Evolutionary conservation across 225 moss, liverwort and hornwort species (phyloP), one percentile per base, ranked within the genome.

Genomic region (Rhytidiadelphus loreus): DNA sequence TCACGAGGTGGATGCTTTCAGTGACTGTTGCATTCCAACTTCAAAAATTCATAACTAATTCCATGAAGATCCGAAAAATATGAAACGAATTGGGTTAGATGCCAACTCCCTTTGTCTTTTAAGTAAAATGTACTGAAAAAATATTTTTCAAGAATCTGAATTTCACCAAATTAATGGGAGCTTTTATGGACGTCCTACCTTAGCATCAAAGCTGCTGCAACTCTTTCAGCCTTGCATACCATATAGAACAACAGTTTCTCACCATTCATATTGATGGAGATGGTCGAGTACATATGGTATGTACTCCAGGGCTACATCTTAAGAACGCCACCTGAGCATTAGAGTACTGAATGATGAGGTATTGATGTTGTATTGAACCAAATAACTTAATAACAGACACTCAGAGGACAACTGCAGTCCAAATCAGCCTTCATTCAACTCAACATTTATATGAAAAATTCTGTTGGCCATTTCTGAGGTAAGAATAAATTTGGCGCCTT

Each of bases 1-100:
- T 37, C 6, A 77, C 1, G 8, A n/a, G 4, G 37, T 37, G 11
- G 4, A 77, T 0, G 0, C 2, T 16, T 1, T 2, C 37, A 24
- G 6, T 6, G 24, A 55, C 2, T 16, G 6, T 0, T 24, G 1
- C 2, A 9, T 77, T 24, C 3, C 55, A 77, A 37, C 37, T 35
- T 52, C 3, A 52, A 14, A 53, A 55, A 55, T 24, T n/a, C 8
- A 37, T 37, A 55, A 2, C 25, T 55, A 23, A 77, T 37, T 55
- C 15, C 37, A 24, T 1, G 11, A 37, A 77, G 9, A 37, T 55
- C 10, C 16, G 16, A 55, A 55, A n/a, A 9, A 14, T 37, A 24
- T 9, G 6, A n/a, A 55, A 37, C n/a, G 1, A 77, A 9, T 55
- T 77, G 24, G 24, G 2, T 55, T 37, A 24, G 1, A 12, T 37